phyloP scores from a whole-genome alignment of 305 asterid genomes.

The Withania somnifera region DNA sequence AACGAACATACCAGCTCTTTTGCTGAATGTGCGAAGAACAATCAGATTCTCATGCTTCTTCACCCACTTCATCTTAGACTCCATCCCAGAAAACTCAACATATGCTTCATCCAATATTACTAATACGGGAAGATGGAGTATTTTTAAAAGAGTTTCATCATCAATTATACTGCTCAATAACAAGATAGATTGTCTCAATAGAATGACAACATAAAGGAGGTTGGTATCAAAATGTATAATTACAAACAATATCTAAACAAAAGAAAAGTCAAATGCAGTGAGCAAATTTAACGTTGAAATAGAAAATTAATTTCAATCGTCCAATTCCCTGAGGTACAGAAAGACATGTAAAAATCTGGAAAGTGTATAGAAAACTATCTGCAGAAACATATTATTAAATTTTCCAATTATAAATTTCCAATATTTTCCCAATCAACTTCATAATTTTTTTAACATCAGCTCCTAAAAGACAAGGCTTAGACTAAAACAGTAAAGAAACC shows the following conservation, averaged over 20 bases:
- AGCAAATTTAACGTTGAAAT: background rate
- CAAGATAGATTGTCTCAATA: background rate
- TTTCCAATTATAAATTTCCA: background rate
- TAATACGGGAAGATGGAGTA: conserved; percentile 68
- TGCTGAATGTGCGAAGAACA: conserved; percentile 94
- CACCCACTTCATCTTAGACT: conserved; percentile 91
- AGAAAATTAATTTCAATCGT: background rate
- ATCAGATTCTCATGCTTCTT: conserved; percentile 85
- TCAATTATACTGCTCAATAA: conserved; percentile 62
- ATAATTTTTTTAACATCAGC: too few species aligned
- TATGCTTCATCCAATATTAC: conserved; percentile 95
- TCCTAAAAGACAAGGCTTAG: too few species aligned
- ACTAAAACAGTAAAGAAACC: too few species aligned
- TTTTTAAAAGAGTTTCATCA: conserved; percentile 52
- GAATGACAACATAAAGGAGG: background rate
- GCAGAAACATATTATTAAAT: background rate
- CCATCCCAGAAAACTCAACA: conserved; percentile 76
- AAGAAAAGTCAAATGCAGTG: background rate
- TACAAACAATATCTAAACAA: background rate
- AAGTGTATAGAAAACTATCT: background rate
- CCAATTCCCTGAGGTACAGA: background rate
- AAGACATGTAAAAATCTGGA: background rate
- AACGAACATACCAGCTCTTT: conserved; percentile 74
- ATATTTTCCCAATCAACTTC: background rate
- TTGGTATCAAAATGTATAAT: background rate